Conservation (phyloP, 2,329 filamentous ascomycete species). For the Beauveria scarabaeidicola region DNA sequence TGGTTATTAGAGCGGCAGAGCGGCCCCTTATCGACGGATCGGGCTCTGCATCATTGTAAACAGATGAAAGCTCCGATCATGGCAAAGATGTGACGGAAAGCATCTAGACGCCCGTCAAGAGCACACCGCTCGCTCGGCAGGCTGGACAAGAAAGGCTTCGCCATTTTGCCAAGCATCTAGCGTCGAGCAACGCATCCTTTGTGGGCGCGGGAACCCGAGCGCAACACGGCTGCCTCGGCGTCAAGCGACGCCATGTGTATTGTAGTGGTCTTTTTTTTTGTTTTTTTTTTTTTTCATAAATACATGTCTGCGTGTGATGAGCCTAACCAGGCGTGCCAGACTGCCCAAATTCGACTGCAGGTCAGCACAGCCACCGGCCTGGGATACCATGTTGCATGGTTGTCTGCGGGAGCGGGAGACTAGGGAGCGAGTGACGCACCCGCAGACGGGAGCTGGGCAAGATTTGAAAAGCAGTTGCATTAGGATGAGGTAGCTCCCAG, state of each 20-base stretch:
- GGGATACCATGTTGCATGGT: neutral
- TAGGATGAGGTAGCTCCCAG: neutral
- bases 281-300: no score
- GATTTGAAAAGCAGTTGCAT: neutral
- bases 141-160: neutral
- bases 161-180: neutral
- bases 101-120: neutral
- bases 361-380: neutral
- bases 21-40: neutral
- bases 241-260: neutral
- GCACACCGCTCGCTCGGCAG: neutral
- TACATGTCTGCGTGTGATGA: neutral
- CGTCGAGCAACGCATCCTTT: neutral
- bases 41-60: no score
- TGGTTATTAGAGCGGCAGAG: neutral
- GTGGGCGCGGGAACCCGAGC: slow-evolving; percentile 3
- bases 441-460: no score
- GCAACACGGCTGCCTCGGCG: neutral
- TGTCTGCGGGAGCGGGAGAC: neutral
- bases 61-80: no score
- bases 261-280: no score
- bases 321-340: neutral
- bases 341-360: neutral
- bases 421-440: neutral
- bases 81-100: neutral